Percentiles rank a stretch among this genome's conserved stretches.
These are phyloP conservation scores for Aphanomyces euteiches DNA, from an alignment of 352 stramenopile species.

Conservation along the genomic window DNA sequence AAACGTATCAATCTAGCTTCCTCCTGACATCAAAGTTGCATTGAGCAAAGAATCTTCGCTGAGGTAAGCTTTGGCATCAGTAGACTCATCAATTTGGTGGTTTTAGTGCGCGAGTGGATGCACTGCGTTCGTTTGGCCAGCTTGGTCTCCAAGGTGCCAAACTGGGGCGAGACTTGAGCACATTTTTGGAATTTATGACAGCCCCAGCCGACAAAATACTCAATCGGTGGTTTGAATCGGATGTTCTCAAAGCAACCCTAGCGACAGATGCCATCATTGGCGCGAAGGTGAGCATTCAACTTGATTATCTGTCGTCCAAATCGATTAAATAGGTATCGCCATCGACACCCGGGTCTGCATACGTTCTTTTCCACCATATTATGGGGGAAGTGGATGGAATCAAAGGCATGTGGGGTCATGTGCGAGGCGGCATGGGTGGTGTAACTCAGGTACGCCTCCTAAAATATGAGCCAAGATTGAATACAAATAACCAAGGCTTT, in stretches of 20 bases:
- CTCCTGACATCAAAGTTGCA: constrained; percentile 63
- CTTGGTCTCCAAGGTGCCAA: constrained; percentile 62
- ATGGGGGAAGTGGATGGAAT: constrained; percentile 88
- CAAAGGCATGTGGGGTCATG: constrained; percentile 86
- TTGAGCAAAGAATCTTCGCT: constrained; percentile 40
- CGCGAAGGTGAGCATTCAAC: constrained; percentile 48
- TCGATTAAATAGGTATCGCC: constrained; percentile 53
- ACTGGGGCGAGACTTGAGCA: constrained; percentile 67
- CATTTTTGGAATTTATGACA: constrained; percentile 87
- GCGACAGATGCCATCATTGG: constrained; percentile 91
- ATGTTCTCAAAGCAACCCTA: constrained; percentile 86
- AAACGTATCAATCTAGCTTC: constrained; percentile 39
- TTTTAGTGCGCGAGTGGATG: constrained; percentile 53
- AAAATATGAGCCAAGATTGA: not conserved
- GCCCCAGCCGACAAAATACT: constrained; percentile 82
- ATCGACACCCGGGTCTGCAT: constrained; percentile 80
- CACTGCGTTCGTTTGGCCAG: constrained; percentile 58
- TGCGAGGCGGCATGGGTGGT: constrained; percentile 85
- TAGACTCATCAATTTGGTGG: not conserved
- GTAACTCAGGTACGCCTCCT: constrained; percentile 36
- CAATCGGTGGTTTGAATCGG: constrained; percentile 88
- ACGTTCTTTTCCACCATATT: constrained; percentile 90
- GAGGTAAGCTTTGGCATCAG: not conserved
- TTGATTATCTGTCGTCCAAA: not conserved
- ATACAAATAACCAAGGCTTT: constrained; percentile 43